phyloP scores from a whole-genome alignment of 805 yeast genomes.

The Grigorovia yakushimaensis region DNA sequence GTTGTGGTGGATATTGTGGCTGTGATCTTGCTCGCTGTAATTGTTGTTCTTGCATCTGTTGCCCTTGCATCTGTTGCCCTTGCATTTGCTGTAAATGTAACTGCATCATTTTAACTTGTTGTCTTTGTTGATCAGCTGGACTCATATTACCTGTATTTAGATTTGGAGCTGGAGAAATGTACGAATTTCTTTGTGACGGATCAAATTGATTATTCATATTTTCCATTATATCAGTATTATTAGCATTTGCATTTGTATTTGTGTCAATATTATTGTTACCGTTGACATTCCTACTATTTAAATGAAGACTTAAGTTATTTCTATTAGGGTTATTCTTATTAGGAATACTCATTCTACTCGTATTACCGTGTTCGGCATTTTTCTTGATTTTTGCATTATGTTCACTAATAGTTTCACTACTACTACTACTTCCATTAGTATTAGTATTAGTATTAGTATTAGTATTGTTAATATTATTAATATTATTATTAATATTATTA shows the following conservation, averaged over 20 bases:
- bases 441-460: not conserved
- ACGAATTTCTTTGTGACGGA: not conserved
- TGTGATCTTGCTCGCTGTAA: not conserved
- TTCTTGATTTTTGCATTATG: not conserved
- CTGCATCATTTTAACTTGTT: not conserved
- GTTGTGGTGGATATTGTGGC: not conserved
- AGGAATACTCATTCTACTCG: not conserved
- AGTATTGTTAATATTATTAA: too few relatives aligned
- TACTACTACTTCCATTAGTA: not conserved
- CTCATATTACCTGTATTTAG: not conserved
- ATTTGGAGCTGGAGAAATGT: not conserved
- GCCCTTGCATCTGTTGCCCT: slow-evolving; percentile 1
- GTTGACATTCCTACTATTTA: too few relatives aligned
- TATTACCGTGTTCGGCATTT: not conserved
- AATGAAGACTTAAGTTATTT: not conserved
- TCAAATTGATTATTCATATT: not conserved
- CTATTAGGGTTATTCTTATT: not conserved
- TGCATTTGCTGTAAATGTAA: slow-evolving; percentile 1
- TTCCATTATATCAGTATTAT: not conserved
- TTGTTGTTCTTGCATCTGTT: slow-evolving; percentile 2
- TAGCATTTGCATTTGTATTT: not conserved
- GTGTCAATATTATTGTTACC: not conserved
- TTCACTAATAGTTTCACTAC: not conserved
- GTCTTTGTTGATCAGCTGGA: not conserved
- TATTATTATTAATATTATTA: too few relatives aligned